Base-by-base conservation (phyloP, 176 grass and related monocot species). In the Canna indica region DNA sequence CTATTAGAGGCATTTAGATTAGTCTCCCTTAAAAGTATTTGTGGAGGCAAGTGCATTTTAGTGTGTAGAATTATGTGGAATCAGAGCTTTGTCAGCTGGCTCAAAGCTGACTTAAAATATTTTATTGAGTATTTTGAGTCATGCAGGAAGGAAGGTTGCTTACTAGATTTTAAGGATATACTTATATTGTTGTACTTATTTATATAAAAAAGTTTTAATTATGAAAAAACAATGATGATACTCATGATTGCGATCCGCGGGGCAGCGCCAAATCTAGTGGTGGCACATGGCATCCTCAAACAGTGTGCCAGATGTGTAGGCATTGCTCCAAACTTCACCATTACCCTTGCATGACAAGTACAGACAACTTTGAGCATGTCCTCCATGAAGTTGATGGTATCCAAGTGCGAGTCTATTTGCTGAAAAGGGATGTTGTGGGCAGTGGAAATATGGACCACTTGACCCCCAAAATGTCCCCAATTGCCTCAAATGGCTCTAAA, bases 291-390 rank as follows among this genome's bases (percentile, higher is more conserved):
- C 50, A 54, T 20, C 0, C 50, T n/a, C 50, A 6, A 25, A 25
- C 50, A 54, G 20, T 54, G 50, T 53, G 16, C 20, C 48, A 22
- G 48, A 52, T 20, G 48, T 22, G 20, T 22, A 52, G 17, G 18
- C 16, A 15, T 18, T 18, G 17, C 48, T 18, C 48, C 48, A 17
- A 16, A 54, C 6, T 54, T 54, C 50, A 54, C 50, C 50, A 9
- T 54, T n/a, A 54, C 50, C 50, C 22, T 54, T 54, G 50, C 50
- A 54, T 54, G 50, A 20, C 13, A 54, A 54, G 50, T 54, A 54
- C 50, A 54, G 50, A 54, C 50, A 53, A n/a, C 48, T 54, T 25
- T 54, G 50, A 54, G 50, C 50, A 25, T 54, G 50, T 54, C 50
- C 20, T 54, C 50, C 22, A 20, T 20, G n/a, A 54, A n/a, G 20